Evolutionary conservation across 768 basidiomycete species (phyloP).

Genomic region (Tubosaeta sp.): DNA sequence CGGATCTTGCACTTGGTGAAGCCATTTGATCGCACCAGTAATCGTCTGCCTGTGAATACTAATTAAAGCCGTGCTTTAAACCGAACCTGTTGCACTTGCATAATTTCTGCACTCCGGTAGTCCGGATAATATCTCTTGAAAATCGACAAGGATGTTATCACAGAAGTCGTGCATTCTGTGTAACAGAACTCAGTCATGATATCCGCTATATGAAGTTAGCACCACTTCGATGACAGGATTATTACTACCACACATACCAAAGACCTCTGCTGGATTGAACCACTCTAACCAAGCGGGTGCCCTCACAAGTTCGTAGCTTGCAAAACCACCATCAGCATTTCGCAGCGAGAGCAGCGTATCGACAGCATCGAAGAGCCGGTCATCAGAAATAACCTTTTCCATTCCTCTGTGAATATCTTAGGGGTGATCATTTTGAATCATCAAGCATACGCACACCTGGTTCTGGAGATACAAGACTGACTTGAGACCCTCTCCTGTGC

Average conservation of each 20-base stretch:
- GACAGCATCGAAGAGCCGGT: constrained; percentile 78
- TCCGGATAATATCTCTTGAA: constrained; percentile 78
- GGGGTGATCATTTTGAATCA: neutral
- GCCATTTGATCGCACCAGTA: constrained; percentile 66
- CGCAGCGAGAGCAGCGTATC: constrained; percentile 85
- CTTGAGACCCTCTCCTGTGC: constrained; percentile 92
- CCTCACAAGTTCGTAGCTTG: constrained; percentile 88
- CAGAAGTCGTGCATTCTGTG: constrained; percentile 97
- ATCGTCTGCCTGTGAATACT: constrained; percentile 53
- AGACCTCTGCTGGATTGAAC: constrained; percentile 94
- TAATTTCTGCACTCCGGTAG: constrained; percentile 75
- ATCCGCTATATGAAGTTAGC: constrained; percentile 48
- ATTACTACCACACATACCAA: constrained; percentile 50
- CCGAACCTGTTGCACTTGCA: constrained; percentile 42
- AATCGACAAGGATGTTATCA: constrained; percentile 82
- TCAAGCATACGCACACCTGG: constrained; percentile 47
- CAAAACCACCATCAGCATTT: constrained; percentile 85
- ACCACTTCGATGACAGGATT: neutral
- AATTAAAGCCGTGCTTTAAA: neutral
- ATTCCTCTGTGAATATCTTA: constrained; percentile 49
- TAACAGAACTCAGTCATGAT: constrained; percentile 97
- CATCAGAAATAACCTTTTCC: constrained; percentile 69
- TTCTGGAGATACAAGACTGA: constrained; percentile 85
- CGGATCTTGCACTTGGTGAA: constrained; percentile 72
- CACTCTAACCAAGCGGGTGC: constrained; percentile 76